These are phyloP conservation scores for Cerioporus squamosus DNA, from an alignment of 1,284 basidiomycete species.

Conservation along the genomic window DNA sequence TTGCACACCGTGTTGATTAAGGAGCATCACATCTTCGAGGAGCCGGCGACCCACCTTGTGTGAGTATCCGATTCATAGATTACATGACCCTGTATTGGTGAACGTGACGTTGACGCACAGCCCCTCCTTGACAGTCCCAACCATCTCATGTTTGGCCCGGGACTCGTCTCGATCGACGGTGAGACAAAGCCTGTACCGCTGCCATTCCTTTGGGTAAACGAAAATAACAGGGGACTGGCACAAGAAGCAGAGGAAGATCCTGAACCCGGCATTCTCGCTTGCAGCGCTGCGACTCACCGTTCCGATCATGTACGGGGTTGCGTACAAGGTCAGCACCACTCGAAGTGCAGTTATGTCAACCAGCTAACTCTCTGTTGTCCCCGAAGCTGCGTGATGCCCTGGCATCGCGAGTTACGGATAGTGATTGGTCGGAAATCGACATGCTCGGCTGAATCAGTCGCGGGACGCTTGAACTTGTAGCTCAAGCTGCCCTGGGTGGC, in stretches of 20 bases:
- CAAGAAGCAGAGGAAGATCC: slow-evolving; percentile 26
- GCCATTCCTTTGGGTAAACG: too few relatives aligned
- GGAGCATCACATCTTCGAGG: slow-evolving; percentile 7
- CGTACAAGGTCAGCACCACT: slow-evolving; percentile 15
- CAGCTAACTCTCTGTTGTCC: too few relatives aligned
- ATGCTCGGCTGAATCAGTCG: slow-evolving; percentile 12
- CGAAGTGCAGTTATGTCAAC: neutral
- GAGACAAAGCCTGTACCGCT: too few relatives aligned
- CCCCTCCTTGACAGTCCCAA: neutral
- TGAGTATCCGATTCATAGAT: too few relatives aligned
- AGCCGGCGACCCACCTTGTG: neutral
- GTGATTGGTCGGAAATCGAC: slow-evolving; percentile 4
- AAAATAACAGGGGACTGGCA: slow-evolving; percentile 21
- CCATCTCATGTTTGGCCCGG: neutral
- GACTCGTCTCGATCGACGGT: neutral
- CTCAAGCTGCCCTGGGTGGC: slow-evolving; percentile 10
- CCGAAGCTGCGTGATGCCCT: slow-evolving; percentile 4
- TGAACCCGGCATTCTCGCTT: slow-evolving; percentile 15
- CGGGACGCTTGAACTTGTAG: slow-evolving; percentile 9
- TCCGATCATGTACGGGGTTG: slow-evolving; percentile 27
- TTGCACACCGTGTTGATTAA: slow-evolving; percentile 3
- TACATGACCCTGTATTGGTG: too few relatives aligned
- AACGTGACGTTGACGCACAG: too few relatives aligned
- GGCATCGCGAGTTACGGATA: neutral
- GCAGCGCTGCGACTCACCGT: slow-evolving; percentile 8